These are phyloP conservation scores for Metschnikowia kofuensis DNA, from an alignment of 805 yeast species.

Conservation along the genomic window DNA sequence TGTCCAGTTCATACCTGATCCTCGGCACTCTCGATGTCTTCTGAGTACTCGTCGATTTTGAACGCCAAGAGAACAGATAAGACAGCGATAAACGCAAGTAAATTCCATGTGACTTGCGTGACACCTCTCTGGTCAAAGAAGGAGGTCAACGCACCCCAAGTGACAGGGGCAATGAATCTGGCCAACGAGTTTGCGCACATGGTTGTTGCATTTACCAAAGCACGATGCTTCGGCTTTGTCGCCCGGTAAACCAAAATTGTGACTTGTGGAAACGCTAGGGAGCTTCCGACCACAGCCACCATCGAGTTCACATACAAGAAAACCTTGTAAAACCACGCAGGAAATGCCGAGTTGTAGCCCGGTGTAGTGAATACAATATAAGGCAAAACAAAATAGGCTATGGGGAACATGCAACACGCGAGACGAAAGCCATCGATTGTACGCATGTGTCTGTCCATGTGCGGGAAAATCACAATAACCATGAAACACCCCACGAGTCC, in stretches of 20 bases:
- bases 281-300: slow-evolving; percentile 33
- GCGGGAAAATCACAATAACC: slow-evolving; percentile 50
- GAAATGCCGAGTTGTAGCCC: slow-evolving; percentile 27
- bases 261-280: slow-evolving; percentile 53
- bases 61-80: slow-evolving; percentile 12
- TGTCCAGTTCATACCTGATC: neutral
- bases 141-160: slow-evolving; percentile 49
- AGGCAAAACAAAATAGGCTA: slow-evolving; percentile 46
- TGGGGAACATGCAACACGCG: slow-evolving; percentile 41
- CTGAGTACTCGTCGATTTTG: slow-evolving; percentile 15
- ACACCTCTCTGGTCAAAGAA: slow-evolving; percentile 23
- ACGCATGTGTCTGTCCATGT: slow-evolving; percentile 46
- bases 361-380: slow-evolving; percentile 43
- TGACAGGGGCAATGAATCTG: slow-evolving; percentile 53
- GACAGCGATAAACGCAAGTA: slow-evolving; percentile 24
- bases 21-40: slow-evolving; percentile 7
- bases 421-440: slow-evolving; percentile 44
- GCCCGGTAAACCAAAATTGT: slow-evolving; percentile 53
- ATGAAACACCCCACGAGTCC: slow-evolving; percentile 53
- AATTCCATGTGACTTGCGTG: slow-evolving; percentile 32
- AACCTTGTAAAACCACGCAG: slow-evolving; percentile 19
- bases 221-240: slow-evolving; percentile 52
- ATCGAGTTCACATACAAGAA: slow-evolving; percentile 27
- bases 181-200: slow-evolving; percentile 54
- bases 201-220: slow-evolving; percentile 57